Evolutionary conservation across 208 protist species (phyloP).

Genomic region (Borovskyia barvae): DNA sequence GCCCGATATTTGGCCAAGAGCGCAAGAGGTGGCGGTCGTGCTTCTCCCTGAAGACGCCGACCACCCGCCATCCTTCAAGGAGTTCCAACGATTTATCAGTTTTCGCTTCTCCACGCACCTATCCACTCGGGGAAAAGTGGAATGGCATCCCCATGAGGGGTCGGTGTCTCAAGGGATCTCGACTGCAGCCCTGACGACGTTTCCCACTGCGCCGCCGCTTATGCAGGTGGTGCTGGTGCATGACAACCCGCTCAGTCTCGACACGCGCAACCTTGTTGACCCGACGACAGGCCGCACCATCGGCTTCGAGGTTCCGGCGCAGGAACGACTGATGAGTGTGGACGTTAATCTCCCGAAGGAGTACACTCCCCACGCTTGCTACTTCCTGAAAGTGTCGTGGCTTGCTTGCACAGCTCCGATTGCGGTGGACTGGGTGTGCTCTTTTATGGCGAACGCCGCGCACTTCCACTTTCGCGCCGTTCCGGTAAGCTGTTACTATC

Average conservation of each 20-base stretch:
- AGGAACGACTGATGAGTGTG: slow-evolving; percentile 64
- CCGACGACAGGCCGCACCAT: slow-evolving; percentile 51
- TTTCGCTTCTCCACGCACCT: slow-evolving; percentile 67
- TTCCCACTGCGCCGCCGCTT: slow-evolving; percentile 30
- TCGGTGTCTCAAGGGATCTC: slow-evolving; percentile 33
- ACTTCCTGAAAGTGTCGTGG: slow-evolving; percentile 70
- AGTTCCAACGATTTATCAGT: slow-evolving; percentile 70
- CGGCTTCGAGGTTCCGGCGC: slow-evolving; percentile 41
- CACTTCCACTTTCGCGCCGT: slow-evolving; percentile 60
- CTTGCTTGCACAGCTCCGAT: slow-evolving; percentile 67
- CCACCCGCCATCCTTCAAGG: slow-evolving; percentile 46
- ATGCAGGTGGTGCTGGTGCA: slow-evolving; percentile 49
- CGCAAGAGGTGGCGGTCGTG: slow-evolving; percentile 61
- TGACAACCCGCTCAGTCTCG: slow-evolving; percentile 41
- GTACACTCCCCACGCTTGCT: slow-evolving; percentile 64
- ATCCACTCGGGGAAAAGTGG: slow-evolving; percentile 30
- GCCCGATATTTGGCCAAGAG: slow-evolving; percentile 33
- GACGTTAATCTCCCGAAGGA: slow-evolving; percentile 53
- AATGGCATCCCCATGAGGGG: slow-evolving; percentile 36
- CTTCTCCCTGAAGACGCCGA: slow-evolving; percentile 58
- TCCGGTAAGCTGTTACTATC: slow-evolving; percentile 48
- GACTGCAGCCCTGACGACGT: slow-evolving; percentile 2
- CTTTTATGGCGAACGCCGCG: slow-evolving; percentile 64
- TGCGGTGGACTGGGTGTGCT: slow-evolving; percentile 70
- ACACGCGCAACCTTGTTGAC: slow-evolving; percentile 53